Base-by-base conservation (phyloP, 169 alveolate genomes). In the Eimeria nieschulzi region DNA sequence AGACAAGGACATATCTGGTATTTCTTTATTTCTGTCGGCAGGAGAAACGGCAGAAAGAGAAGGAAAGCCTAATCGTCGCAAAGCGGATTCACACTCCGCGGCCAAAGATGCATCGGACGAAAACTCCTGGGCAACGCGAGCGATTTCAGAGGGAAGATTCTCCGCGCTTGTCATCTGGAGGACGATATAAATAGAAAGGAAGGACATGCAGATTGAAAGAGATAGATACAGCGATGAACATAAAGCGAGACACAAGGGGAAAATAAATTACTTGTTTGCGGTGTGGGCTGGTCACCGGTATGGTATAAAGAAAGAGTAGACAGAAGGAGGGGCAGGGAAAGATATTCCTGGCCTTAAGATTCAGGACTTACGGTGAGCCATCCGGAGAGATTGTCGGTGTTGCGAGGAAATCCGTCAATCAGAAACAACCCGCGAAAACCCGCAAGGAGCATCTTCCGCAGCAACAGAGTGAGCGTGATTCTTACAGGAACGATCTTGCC, bases 391-490 rank as follows among this genome's bases (percentile, higher is more conserved):
- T 97, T 96, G 78, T 98, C 98, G 87, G 94, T 91, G 87, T 97
- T 98, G 91, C 99, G 95, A 2, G 99, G 99, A 95, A 98, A 98
- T 5, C 99, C 99, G 94, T 98, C 99, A 82, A 98, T 96, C 39
- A 98, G 90, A 83, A 98, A 96, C 68, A 93, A 94, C 46, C 95
- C 94, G 23, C 95, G 96, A 98, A 99, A 97, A 51, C 99, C 99
- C 15, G 93, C 90, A 46, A 95, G 95, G 66, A 95, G 96, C 98
- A 98, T 97, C 92, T 97, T 98, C 93, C 96, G 96, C 85, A 93
- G 93, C 70, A 98, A 88, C 64, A 98, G 96, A 10, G 94, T 91
- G 53, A 97, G 95, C 19, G 99, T 98, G n/a, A 98, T 96, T 87
- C 96, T 98, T 68, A 96, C 99, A n/a, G 99, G 99, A 2, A 98